Evolutionary conservation across 2,329 filamentous ascomycete species (phyloP), one percentile per base, ranked within the genome.

Genomic region (Ilyonectria mors-panacis): DNA sequence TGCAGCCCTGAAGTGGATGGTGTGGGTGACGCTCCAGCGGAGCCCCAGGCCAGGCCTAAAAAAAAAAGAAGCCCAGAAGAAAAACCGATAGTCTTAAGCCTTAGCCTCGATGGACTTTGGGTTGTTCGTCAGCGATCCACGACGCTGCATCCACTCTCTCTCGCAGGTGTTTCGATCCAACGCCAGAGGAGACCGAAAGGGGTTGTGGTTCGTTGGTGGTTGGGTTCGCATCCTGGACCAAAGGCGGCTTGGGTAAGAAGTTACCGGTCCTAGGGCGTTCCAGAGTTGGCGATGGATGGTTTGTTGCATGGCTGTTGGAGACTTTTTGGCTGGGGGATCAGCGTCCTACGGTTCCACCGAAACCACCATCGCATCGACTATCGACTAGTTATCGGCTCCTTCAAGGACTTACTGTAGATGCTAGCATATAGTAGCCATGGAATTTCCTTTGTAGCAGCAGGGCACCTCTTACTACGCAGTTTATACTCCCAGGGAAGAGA

Each of bases 61-160:
- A 55, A 55, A 53, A 13, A 23, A 62, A 45, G 39, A 62, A 48
- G 48, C n/a, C 45, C 45, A 28, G 19, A 23, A 23, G 19, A 23
- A 28, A 48, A 23, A 1, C 4, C 26, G 4, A 26, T 26, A 26
- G 26, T 26, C 26, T 26, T 26, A 6, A 6, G 26, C 6, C 26
- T 26, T 21, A 42, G 30, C 17, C n/a, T 39, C 56, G 60, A 70
- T 59, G 63, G 59, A 62, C 69, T 68, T 26, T 26, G 6, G 26
- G 26, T 26, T 72, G 69, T 73, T 74, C 72, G 72, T 73, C 67
- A 69, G 65, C 50, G 69, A 67, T 72, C 67, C 62, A 70, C 61
- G 62, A 65, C 55, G 57, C 63, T 62, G 62, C 45, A 55, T 70
- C 69, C 63, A 70, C 59, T 67, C 37, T 28, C 33, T 51, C 44